Percentiles rank a stretch among this genome's conserved stretches.
These are phyloP conservation scores for Neckera pumila DNA, from an alignment of 225 moss, liverwort and hornwort genomes.

Conservation along the genomic window DNA sequence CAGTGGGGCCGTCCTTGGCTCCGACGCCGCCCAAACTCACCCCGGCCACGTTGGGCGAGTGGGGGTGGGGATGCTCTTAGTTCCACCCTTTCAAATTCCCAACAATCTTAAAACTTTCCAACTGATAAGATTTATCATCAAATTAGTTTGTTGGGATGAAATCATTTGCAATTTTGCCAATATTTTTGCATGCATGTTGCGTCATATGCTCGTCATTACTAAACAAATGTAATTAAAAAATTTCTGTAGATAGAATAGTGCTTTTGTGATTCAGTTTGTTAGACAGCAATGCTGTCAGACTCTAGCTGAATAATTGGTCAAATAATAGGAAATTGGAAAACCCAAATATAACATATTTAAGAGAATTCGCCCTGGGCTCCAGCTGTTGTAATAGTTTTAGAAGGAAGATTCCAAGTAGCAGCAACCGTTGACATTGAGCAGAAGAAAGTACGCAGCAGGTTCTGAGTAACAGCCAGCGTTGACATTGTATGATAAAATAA, in stretches of 20 bases:
- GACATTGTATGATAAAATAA: neutral
- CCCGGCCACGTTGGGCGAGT: too few relatives aligned
- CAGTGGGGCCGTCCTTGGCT: too few relatives aligned
- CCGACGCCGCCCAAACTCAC: too few relatives aligned
- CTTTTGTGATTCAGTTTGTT: too few relatives aligned
- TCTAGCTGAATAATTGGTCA: neutral
- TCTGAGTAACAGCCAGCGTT: neutral
- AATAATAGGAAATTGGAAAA: neutral
- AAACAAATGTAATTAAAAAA: too few relatives aligned
- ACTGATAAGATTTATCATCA: neutral
- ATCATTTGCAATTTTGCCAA: neutral
- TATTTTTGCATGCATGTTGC: too few relatives aligned
- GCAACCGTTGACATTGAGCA: neutral
- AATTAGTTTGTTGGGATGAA: neutral
- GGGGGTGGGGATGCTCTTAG: too few relatives aligned
- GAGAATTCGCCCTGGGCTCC: neutral
- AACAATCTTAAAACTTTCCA: neutral
- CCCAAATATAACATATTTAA: neutral
- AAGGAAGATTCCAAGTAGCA: neutral
- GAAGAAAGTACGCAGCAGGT: neutral
- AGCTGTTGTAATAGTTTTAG: neutral
- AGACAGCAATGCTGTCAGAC: neutral
- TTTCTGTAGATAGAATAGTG: neutral
- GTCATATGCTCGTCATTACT: neutral
- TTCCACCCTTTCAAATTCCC: neutral